Conservation (phyloP, 2,329 filamentous ascomycete genomes). For the Onygenales sp. region DNA sequence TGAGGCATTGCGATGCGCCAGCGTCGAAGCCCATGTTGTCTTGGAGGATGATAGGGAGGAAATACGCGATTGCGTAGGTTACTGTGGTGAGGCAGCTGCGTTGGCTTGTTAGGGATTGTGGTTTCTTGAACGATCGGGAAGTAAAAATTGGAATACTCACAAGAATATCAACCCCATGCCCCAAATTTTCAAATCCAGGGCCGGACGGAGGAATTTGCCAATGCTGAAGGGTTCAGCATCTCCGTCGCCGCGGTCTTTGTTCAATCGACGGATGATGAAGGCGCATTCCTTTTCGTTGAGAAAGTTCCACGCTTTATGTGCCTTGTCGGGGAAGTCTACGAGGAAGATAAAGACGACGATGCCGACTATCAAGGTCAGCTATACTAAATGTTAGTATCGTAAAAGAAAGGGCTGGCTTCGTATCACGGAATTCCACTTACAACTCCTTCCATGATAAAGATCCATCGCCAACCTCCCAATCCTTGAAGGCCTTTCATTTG, state of each 20-base stretch:
- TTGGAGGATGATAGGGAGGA: constrained; percentile 64
- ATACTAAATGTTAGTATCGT: not conserved
- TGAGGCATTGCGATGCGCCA: constrained; percentile 57
- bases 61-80: constrained; percentile 70
- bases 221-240: constrained; percentile 39
- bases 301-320: constrained; percentile 24
- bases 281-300: constrained; percentile 31
- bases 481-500: constrained; percentile 35
- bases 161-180: constrained; percentile 45
- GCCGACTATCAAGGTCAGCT: constrained; percentile 17
- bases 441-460: constrained; percentile 45
- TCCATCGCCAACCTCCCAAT: constrained; percentile 43
- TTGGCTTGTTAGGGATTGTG: not conserved
- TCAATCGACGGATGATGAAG: constrained; percentile 42
- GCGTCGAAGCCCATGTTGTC: constrained; percentile 55
- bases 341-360: constrained; percentile 24
- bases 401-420: not conserved
- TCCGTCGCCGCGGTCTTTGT: constrained; percentile 45
- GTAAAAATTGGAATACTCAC: constrained; percentile 6
- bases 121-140: not conserved
- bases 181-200: constrained; percentile 45
- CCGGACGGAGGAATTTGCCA: constrained; percentile 28
- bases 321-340: constrained; percentile 27
- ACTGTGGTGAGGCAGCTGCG: constrained; percentile 61
- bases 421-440: constrained; percentile 5